A percentile compares a stretch with the other conserved stretches of the same genome.
Evolutionary conservation across 495 filamentous ascomycete species (phyloP).

Genomic region (Hyphodiscus hymeniophilus): DNA sequence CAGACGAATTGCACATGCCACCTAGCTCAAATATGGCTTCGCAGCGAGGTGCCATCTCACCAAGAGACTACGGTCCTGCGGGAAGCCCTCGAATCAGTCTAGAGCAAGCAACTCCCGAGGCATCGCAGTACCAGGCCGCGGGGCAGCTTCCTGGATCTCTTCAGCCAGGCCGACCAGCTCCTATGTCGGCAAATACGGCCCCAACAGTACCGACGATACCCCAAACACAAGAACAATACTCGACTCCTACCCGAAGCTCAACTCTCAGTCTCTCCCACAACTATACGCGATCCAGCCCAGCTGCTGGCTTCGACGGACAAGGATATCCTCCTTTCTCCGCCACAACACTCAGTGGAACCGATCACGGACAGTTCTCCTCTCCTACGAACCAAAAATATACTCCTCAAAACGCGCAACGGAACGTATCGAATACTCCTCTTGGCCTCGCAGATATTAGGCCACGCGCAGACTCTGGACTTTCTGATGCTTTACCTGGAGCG

Average conservation of each 20-base stretch:
- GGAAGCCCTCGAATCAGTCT: slow-evolving; percentile 21
- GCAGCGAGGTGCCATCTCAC: slow-evolving; percentile 37
- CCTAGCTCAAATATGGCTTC: slow-evolving; percentile 33
- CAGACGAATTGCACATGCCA: slow-evolving; percentile 76
- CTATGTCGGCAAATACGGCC: slow-evolving; percentile 63
- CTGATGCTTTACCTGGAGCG: slow-evolving; percentile 51
- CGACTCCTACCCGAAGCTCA: slow-evolving; percentile 57
- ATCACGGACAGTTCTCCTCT: slow-evolving; percentile 53
- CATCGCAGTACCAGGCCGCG: slow-evolving; percentile 44
- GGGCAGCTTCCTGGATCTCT: slow-evolving; percentile 42
- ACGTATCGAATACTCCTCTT: slow-evolving; percentile 73
- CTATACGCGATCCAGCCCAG: slow-evolving; percentile 81
- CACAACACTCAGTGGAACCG: slow-evolving; percentile 52
- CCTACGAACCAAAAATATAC: slow-evolving; percentile 60
- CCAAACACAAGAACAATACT: slow-evolving; percentile 53
- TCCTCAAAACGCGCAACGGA: slow-evolving; percentile 58
- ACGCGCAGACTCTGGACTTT: slow-evolving; percentile 62
- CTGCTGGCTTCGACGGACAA: slow-evolving; percentile 58
- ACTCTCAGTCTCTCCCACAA: slow-evolving; percentile 52
- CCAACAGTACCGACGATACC: slow-evolving; percentile 64
- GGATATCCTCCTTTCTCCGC: slow-evolving; percentile 64
- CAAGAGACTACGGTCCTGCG: slow-evolving; percentile 43
- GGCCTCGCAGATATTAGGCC: slow-evolving; percentile 87
- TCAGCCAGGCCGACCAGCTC: slow-evolving; percentile 48
- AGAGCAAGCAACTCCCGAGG: slow-evolving; percentile 25